These are phyloP conservation scores for Fraxinus ornus DNA, from an alignment of 305 asterid genomes.

Conservation along the genomic window DNA sequence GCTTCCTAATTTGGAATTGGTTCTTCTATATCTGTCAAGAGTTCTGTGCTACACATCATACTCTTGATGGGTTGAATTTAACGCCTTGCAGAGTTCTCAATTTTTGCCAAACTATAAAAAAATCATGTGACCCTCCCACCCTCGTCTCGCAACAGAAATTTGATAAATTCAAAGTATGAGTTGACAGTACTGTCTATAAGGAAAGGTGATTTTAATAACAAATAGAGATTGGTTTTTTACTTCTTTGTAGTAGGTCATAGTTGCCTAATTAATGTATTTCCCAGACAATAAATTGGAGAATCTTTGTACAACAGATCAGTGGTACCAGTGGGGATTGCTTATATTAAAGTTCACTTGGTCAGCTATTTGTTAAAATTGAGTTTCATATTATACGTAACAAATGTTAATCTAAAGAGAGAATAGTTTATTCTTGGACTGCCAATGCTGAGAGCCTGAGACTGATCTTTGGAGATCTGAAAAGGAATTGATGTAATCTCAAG, in stretches of 20 bases:
- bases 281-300: neutral
- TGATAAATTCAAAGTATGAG: neutral
- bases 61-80: neutral
- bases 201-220: neutral
- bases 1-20: neutral
- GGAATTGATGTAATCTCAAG: neutral
- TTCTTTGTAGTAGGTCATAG: neutral
- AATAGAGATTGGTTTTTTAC: neutral
- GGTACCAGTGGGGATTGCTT: neutral
- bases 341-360: neutral
- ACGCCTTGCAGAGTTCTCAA: neutral
- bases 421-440: neutral
- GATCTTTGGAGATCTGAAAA: neutral
- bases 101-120: neutral
- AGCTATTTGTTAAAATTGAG: neutral
- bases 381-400: neutral
- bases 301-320: neutral
- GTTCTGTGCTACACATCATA: neutral
- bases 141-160: neutral
- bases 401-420: neutral
- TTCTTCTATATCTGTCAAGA: neutral
- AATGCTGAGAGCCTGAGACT: neutral
- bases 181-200: neutral
- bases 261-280: neutral
- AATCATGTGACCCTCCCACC: neutral